Evolutionary conservation across 345 rosid species (phyloP), one percentile per base, ranked within the genome.

Genomic region (Bretschneidera sinensis): DNA sequence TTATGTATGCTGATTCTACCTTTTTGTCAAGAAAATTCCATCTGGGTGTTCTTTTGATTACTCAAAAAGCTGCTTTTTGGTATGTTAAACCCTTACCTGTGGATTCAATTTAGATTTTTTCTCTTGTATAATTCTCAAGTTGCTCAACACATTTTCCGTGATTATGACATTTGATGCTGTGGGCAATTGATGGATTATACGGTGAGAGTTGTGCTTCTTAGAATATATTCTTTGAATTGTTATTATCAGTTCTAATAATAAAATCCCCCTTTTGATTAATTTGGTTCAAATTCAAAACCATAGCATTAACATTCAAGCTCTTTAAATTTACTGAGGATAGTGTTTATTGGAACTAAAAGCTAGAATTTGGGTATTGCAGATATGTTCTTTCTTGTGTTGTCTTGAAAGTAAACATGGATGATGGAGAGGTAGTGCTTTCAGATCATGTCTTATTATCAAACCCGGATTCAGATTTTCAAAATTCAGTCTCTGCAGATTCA

Each of bases 371-470:
- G 49, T 62, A 10, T 62, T 50, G 58, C 61, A 50, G 72, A 33
- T 57, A 51, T 51, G 17, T 50, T 45, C 9, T 54, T 24, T 43
- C 24, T 63, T 54, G 20, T 39, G 39, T 43, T 15, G 65, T 21
- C 43, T 48, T 62, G 61, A 62, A 61, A 48, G 56, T 45, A 21
- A 68, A 33, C 56, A 73, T 71, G 81, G 79, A 71, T 52, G 76
- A 71, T 67, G 85, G 81, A 25, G 85, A 74, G 65, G 63, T 71
- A 7, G 80, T 74, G 69, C 60, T 66, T 59, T 76, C 79, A 9
- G 78, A 76, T 43, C 70, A 51, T 34, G 61, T 58, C 24, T 52
- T 66, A 48, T 33, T 70, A 17, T 54, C 57, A 19, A 65, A 74
- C 33, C 66, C 59, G 6, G 77, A 54, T 54, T 59, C 71, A 65